These are phyloP conservation scores for Coemansia sp. DNA, from an alignment of 192 early-diverging fungal genomes.

Conservation along the genomic window DNA sequence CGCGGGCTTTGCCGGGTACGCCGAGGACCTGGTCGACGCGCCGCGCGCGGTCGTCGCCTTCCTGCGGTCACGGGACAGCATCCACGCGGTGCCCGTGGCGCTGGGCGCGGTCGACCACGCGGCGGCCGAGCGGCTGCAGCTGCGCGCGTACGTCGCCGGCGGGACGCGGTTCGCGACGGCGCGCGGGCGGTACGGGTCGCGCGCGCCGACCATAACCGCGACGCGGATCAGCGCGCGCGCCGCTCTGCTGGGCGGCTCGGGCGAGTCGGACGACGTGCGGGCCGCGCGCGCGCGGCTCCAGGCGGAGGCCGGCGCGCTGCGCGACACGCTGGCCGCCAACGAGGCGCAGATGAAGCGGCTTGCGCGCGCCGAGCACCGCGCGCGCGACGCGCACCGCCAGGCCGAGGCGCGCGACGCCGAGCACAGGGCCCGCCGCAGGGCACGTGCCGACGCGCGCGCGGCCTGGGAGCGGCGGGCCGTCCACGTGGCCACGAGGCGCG, in stretches of 20 bases:
- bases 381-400: no score
- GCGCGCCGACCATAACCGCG: constrained; percentile 31
- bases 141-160: constrained; percentile 43
- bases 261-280: constrained; percentile 38
- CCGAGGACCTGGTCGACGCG: constrained; percentile 73
- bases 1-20: constrained; percentile 72
- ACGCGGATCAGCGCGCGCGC: constrained; percentile 15
- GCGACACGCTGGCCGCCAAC: constrained; percentile 18
- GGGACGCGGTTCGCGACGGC: constrained; percentile 31
- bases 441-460: not conserved
- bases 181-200: constrained; percentile 43
- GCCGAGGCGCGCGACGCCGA: constrained; percentile 28
- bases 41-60: constrained; percentile 61
- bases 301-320: constrained; percentile 22
- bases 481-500: constrained; percentile 21
- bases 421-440: constrained; percentile 12
- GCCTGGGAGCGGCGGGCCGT: constrained; percentile 24
- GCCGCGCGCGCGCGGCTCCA: constrained; percentile 20
- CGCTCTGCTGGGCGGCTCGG: constrained; percentile 25
- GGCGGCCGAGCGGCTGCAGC: constrained; percentile 9
- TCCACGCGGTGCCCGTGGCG: constrained; percentile 58
- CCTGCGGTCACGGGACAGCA: constrained; percentile 58
- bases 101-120: constrained; percentile 37
- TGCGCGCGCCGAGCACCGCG: constrained; percentile 26
- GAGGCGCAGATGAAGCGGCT: constrained; percentile 33